Percentiles rank a stretch among this genome's conserved stretches.
phyloP scores from a whole-genome alignment of 2,329 filamentous ascomycete species.

The Aspergillus terreus region DNA sequence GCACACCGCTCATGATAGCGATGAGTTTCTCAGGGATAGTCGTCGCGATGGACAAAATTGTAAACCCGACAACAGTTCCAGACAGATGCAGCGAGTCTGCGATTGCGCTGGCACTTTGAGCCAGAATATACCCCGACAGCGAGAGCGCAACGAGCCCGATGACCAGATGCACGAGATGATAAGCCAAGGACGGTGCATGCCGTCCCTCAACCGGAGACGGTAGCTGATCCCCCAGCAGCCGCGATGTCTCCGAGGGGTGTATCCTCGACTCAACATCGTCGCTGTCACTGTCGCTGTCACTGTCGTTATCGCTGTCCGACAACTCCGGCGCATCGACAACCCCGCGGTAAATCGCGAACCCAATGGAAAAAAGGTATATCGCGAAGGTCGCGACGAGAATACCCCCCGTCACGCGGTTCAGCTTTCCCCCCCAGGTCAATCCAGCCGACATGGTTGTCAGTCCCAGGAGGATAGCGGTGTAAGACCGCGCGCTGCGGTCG shows the following conservation, averaged over 20 bases:
- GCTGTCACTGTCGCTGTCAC: slow-evolving; percentile 12
- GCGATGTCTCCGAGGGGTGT: slow-evolving; percentile 11
- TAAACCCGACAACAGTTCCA: slow-evolving; percentile 46
- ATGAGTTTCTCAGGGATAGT: slow-evolving; percentile 54
- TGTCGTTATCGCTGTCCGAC: slow-evolving; percentile 39
- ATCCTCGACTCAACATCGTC: slow-evolving; percentile 9
- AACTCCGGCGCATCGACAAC: slow-evolving; percentile 40
- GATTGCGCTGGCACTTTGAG: slow-evolving; percentile 43
- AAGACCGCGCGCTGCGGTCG: slow-evolving; percentile 48
- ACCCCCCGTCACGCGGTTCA: slow-evolving; percentile 36
- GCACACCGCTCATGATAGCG: slow-evolving; percentile 46
- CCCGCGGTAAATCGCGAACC: slow-evolving; percentile 45
- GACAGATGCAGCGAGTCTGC: slow-evolving; percentile 42
- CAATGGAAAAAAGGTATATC: slow-evolving; percentile 44
- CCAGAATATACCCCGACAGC: slow-evolving; percentile 48
- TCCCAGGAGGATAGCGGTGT: slow-evolving; percentile 41
- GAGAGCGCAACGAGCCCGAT: slow-evolving; percentile 44
- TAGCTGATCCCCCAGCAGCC: background rate
- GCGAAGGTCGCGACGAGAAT: slow-evolving; percentile 43
- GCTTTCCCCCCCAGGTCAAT: slow-evolving; percentile 30
- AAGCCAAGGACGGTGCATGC: slow-evolving; percentile 23
- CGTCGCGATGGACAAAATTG: slow-evolving; percentile 50
- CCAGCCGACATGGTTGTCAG: slow-evolving; percentile 40
- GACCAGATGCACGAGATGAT: slow-evolving; percentile 43
- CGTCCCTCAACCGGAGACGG: background rate